phyloP scores from a whole-genome alignment of 176 grass and related monocot species.

The Triticum timopheevii region DNA sequence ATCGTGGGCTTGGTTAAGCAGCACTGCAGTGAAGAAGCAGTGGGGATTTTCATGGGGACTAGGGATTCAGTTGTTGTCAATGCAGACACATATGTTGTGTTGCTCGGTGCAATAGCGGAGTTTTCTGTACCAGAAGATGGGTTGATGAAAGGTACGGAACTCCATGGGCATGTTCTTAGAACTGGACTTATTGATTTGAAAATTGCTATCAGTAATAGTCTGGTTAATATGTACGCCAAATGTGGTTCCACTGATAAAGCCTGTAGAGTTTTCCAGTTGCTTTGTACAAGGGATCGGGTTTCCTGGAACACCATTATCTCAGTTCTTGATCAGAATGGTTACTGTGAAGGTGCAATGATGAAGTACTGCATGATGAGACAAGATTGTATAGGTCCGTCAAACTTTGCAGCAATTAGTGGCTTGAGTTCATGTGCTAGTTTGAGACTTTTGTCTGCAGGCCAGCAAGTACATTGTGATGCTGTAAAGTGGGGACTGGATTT shows the following conservation, averaged over 20 bases:
- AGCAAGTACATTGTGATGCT: conserved; percentile 60
- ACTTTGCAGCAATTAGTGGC: conserved; percentile 62
- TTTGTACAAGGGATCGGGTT: conserved; percentile 55
- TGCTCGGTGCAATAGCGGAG: conserved; percentile 65
- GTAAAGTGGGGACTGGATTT: conserved; percentile 68
- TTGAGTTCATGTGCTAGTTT: conserved; percentile 76
- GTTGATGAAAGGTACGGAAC: conserved; percentile 60
- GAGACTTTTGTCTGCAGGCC: conserved; percentile 50
- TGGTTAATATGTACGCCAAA: conserved; percentile 83
- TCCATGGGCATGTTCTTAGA: conserved; percentile 61
- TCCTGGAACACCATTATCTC: conserved; percentile 87
- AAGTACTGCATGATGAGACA: conserved; percentile 59
- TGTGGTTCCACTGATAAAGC: conserved; percentile 55
- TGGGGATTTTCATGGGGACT: conserved; percentile 50
- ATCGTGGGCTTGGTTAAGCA: conserved; percentile 68
- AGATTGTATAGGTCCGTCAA: conserved; percentile 50
- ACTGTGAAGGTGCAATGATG: conserved; percentile 53
- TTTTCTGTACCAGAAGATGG: conserved; percentile 53
- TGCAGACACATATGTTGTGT: conserved; percentile 69
- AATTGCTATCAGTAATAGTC: conserved; percentile 59
- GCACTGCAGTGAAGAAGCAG: conserved; percentile 59
- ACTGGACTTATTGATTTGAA: conserved; percentile 45
- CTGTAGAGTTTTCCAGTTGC: conserved; percentile 52
- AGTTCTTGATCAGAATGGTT: conserved; percentile 67
- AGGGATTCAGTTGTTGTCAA: conserved; percentile 45